A percentile compares a stretch with the other conserved stretches of the same genome.
Evolutionary conservation across 306 rosid genomes (phyloP).

Genomic region (Styphnolobium japonicum): DNA sequence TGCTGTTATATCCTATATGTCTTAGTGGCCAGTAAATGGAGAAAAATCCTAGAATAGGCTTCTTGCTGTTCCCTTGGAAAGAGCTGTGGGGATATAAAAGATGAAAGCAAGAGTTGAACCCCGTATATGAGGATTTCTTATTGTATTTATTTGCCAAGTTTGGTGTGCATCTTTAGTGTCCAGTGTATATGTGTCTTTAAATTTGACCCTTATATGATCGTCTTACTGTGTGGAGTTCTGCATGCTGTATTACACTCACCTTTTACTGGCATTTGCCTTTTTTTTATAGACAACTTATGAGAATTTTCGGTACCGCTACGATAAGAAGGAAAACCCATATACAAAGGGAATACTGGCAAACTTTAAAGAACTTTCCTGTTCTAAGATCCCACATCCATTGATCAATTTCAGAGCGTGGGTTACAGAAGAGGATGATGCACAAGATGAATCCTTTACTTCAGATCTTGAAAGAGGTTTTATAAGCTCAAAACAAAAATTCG

Average conservation of each 20-base stretch:
- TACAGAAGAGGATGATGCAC: slow-evolving; percentile 37
- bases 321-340: slow-evolving; percentile 78
- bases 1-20: background rate
- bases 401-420: slow-evolving; percentile 74
- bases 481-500: slow-evolving; percentile 55
- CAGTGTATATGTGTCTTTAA: background rate
- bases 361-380: slow-evolving; percentile 70
- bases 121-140: background rate
- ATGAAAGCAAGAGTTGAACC: background rate
- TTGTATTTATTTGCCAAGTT: background rate
- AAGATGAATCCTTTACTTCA: slow-evolving; percentile 38
- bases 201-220: background rate
- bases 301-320: slow-evolving; percentile 87
- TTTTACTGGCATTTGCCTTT: slow-evolving; percentile 15
- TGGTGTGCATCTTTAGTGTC: background rate
- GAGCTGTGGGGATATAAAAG: background rate
- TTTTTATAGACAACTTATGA: slow-evolving; percentile 79
- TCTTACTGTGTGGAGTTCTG: background rate
- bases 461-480: slow-evolving; percentile 47
- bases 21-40: background rate
- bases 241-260: background rate
- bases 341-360: slow-evolving; percentile 53
- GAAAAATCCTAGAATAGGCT: background rate
- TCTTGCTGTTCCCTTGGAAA: background rate
- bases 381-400: slow-evolving; percentile 56